phyloP scores from a whole-genome alignment of 192 early-diverging fungal genomes.

The Coemansia sp. region DNA sequence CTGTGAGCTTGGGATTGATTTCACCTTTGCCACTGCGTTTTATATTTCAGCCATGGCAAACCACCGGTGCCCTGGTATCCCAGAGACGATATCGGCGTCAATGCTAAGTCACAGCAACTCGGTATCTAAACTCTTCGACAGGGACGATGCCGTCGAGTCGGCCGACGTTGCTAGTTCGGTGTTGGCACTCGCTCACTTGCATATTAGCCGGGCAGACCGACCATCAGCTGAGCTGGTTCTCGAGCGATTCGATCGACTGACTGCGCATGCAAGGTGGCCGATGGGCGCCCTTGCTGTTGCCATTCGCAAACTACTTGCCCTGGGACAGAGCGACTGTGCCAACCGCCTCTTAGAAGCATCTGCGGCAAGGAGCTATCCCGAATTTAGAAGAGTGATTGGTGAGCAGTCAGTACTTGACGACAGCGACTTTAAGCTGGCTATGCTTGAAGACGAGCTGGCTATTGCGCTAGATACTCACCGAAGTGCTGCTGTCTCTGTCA shows the following conservation, averaged over 20 bases:
- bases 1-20: not conserved
- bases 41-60: constrained; percentile 10
- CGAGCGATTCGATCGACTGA: not conserved
- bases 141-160: not conserved
- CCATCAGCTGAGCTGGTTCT: not conserved
- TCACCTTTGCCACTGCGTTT: constrained; percentile 10
- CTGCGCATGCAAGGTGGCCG: constrained; percentile 19
- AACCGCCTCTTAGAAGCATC: constrained; percentile 4
- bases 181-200: not conserved
- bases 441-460: constrained; percentile 23
- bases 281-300: constrained; percentile 14
- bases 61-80: not conserved
- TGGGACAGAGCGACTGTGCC: not conserved
- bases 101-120: not conserved
- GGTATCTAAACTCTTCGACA: not conserved
- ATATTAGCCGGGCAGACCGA: not conserved
- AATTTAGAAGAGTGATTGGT: constrained; percentile 3
- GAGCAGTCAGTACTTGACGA: not conserved
- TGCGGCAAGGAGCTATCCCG: not conserved
- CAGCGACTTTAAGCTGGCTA: not conserved
- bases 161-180: not conserved
- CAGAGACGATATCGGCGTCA: not conserved
- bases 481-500: not conserved
- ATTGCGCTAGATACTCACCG: constrained; percentile 12
- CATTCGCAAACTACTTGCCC: constrained; percentile 1